Percentiles rank a stretch among this genome's conserved stretches.
Conservation (phyloP, 2,329 filamentous ascomycete genomes). For the Shiraia bambusicola region DNA sequence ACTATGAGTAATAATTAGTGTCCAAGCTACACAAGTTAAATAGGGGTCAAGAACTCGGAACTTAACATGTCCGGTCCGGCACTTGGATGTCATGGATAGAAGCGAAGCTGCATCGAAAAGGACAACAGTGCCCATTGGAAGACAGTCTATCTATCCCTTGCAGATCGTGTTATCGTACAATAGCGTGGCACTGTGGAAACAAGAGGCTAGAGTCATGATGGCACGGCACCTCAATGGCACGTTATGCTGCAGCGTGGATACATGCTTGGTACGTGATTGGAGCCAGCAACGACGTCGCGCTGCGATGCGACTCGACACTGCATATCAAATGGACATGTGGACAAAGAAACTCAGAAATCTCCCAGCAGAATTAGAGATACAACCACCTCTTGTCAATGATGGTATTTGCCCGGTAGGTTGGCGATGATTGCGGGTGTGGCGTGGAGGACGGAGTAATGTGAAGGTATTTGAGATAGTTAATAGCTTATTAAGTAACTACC, state of each 20-base stretch:
- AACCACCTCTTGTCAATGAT: not conserved
- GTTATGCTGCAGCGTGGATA: slow-evolving; percentile 3
- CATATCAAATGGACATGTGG: slow-evolving; percentile 5
- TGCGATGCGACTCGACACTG: slow-evolving; percentile 22
- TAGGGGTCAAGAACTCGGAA: too few species aligned
- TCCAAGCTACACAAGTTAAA: too few species aligned
- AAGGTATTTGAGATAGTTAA: too few species aligned
- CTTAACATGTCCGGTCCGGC: too few species aligned
- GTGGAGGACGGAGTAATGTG: too few species aligned
- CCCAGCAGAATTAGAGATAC: not conserved
- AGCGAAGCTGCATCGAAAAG: too few species aligned
- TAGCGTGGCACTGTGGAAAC: too few species aligned
- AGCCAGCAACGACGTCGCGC: slow-evolving; percentile 18
- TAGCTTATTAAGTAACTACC: too few species aligned
- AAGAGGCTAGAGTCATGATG: not conserved
- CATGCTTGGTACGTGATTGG: slow-evolving; percentile 4
- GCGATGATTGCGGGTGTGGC: too few species aligned
- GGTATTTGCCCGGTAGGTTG: not conserved
- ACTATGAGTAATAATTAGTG: too few species aligned
- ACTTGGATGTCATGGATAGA: too few species aligned
- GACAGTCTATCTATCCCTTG: slow-evolving; percentile 5
- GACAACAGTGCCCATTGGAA: too few species aligned
- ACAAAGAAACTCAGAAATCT: not conserved
- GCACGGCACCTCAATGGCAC: not conserved
- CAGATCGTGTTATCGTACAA: slow-evolving; percentile 7